Evolutionary conservation across 106 monocot species (phyloP).

Genomic region (Ottelia alismoides): DNA sequence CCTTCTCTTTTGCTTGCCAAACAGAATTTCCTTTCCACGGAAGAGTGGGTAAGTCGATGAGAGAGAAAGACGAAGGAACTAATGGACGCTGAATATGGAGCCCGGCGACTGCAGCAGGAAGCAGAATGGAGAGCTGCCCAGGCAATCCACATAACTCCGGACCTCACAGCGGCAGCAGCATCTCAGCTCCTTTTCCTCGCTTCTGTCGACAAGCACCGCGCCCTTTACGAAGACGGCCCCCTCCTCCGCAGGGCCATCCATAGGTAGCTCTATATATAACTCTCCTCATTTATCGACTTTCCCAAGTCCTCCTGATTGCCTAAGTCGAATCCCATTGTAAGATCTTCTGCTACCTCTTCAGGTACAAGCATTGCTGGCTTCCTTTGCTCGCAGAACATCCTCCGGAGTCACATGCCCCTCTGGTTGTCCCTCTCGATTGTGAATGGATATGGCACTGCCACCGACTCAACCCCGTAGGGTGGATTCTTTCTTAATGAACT

Average conservation of each 20-base stretch:
- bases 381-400: conserved; percentile 67
- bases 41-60: no score
- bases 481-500: no score
- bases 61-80: no score
- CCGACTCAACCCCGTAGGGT: conserved; percentile 90
- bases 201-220: conserved; percentile 47
- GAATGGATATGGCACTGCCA: conserved; percentile 99
- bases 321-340: neutral
- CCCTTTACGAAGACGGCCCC: conserved; percentile 54
- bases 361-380: conserved; percentile 91
- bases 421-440: conserved; percentile 85
- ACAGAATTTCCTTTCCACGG: no score
- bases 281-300: neutral
- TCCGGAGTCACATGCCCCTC: conserved; percentile 21
- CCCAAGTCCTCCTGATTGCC: neutral
- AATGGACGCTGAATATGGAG: no score
- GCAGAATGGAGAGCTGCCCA: neutral
- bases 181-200: conserved; percentile 63
- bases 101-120: neutral
- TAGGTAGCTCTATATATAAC: no score
- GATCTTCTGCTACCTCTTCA: conserved; percentile 3
- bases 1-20: no score
- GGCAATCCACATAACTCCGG: neutral
- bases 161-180: conserved; percentile 45
- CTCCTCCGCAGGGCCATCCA: conserved; percentile 49